These are phyloP conservation scores for Coniochaeta hoffmannii DNA, from an alignment of 2,329 filamentous ascomycete genomes.

Conservation along the genomic window DNA sequence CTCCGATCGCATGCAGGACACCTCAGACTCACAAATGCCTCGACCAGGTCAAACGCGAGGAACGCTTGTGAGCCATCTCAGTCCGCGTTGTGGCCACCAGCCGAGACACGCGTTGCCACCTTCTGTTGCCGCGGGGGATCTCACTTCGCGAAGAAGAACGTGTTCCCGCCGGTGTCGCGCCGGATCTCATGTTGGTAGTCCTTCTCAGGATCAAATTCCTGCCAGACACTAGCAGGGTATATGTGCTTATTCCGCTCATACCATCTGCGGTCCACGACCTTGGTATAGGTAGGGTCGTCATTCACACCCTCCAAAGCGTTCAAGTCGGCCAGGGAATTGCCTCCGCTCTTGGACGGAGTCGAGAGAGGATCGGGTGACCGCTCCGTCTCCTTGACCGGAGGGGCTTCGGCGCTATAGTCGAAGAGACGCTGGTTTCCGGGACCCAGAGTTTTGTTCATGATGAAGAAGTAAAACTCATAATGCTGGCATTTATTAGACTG, in stretches of 20 bases:
- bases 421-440: constrained; percentile 71
- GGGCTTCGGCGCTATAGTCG: constrained; percentile 55
- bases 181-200: constrained; percentile 73
- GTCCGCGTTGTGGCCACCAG: constrained; percentile 1
- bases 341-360: constrained; percentile 26
- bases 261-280: constrained; percentile 93
- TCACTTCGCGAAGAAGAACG: constrained; percentile 72
- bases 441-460: constrained; percentile 76
- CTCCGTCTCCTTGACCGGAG: constrained; percentile 15
- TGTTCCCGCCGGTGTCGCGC: constrained; percentile 82
- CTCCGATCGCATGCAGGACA: not conserved
- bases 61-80: not conserved
- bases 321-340: constrained; percentile 35
- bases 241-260: constrained; percentile 98
- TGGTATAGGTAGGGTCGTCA: constrained; percentile 76
- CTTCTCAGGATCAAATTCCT: constrained; percentile 84
- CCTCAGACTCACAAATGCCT: not conserved
- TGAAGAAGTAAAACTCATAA: constrained; percentile 95
- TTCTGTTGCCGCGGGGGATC: not conserved
- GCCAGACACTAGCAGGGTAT: constrained; percentile 92
- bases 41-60: not conserved
- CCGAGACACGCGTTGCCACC: not conserved
- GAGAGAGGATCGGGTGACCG: constrained; percentile 26
- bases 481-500: constrained; percentile 49
- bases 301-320: constrained; percentile 62